Evolutionary conservation across 352 stramenopile genomes (phyloP).

Genomic region (Globisporangium radiosum): DNA sequence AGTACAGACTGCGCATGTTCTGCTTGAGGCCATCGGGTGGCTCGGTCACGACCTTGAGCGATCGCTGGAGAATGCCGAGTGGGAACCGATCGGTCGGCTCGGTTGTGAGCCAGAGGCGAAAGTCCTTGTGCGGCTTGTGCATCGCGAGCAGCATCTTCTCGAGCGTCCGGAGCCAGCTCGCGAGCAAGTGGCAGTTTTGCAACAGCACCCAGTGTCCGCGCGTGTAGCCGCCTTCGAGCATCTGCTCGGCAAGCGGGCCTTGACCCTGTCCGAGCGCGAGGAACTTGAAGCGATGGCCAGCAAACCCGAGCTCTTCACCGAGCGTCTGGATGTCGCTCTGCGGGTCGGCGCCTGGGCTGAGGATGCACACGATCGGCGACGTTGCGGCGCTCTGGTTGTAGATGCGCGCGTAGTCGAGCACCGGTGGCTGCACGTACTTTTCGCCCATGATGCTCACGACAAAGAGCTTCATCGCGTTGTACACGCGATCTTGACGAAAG

Average conservation of each 20-base stretch:
- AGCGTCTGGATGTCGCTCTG: slow-evolving; percentile 93
- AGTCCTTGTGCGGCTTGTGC: slow-evolving; percentile 91
- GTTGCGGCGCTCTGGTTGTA: slow-evolving; percentile 85
- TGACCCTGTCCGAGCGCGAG: slow-evolving; percentile 93
- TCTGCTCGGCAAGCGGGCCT: slow-evolving; percentile 90
- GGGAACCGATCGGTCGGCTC: slow-evolving; percentile 94
- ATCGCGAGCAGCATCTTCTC: slow-evolving; percentile 91
- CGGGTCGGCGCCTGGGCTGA: slow-evolving; percentile 91
- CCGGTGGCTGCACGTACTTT: slow-evolving; percentile 93
- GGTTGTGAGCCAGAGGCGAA: slow-evolving; percentile 94
- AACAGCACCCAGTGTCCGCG: slow-evolving; percentile 89
- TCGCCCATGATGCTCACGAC: slow-evolving; percentile 90
- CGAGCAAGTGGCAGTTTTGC: slow-evolving; percentile 94
- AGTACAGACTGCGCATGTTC: slow-evolving; percentile 93
- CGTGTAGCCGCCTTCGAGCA: slow-evolving; percentile 87
- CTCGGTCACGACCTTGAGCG: slow-evolving; percentile 95
- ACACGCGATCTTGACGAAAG: slow-evolving; percentile 93
- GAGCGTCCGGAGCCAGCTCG: slow-evolving; percentile 89
- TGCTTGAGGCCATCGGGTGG: slow-evolving; percentile 94
- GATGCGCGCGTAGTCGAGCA: slow-evolving; percentile 92
- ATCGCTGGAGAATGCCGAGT: slow-evolving; percentile 92
- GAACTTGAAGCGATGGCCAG: slow-evolving; percentile 89
- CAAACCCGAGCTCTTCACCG: slow-evolving; percentile 89
- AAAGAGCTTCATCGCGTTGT: slow-evolving; percentile 95
- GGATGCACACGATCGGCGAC: slow-evolving; percentile 93